phyloP scores from a whole-genome alignment of 257 asterid genomes.

The Dorcoceras hygrometricum region DNA sequence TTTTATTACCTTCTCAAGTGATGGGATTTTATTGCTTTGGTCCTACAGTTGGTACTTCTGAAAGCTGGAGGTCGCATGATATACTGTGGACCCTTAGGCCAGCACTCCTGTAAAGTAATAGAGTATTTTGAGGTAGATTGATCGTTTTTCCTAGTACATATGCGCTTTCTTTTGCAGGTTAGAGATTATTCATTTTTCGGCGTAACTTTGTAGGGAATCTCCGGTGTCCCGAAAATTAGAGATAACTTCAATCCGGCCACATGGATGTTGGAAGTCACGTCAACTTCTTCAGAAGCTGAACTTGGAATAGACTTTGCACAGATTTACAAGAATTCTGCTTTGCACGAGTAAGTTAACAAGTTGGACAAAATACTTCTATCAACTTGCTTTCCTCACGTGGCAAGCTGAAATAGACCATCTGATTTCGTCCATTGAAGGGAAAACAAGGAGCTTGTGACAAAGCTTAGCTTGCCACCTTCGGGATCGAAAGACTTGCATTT shows the following conservation, averaged over 20 bases:
- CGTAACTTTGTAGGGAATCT: constrained; percentile 22
- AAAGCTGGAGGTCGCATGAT: no score
- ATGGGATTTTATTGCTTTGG: no score
- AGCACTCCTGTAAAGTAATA: constrained; percentile 45
- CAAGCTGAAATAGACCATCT: background rate
- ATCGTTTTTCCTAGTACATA: background rate
- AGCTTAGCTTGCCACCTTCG: constrained; percentile 35
- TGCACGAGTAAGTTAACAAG: constrained; percentile 42
- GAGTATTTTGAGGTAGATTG: constrained; percentile 38
- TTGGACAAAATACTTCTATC: no score
- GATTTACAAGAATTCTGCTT: constrained; percentile 43
- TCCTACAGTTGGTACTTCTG: no score
- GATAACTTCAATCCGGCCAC: constrained; percentile 54
- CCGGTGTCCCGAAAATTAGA: no score
- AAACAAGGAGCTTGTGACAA: constrained; percentile 32
- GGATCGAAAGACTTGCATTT: constrained; percentile 43
- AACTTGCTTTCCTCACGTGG: no score
- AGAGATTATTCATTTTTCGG: background rate
- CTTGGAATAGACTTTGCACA: constrained; percentile 54
- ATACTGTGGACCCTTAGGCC: no score
- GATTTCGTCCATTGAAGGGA: constrained; percentile 24
- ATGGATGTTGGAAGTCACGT: no score
- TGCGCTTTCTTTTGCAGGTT: background rate
- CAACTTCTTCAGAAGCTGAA: constrained; percentile 59
- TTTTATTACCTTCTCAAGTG: no score